Evolutionary conservation across 495 filamentous ascomycete species (phyloP), one percentile per base, ranked within the genome.

Genomic region (Penicillium crystallinum): DNA sequence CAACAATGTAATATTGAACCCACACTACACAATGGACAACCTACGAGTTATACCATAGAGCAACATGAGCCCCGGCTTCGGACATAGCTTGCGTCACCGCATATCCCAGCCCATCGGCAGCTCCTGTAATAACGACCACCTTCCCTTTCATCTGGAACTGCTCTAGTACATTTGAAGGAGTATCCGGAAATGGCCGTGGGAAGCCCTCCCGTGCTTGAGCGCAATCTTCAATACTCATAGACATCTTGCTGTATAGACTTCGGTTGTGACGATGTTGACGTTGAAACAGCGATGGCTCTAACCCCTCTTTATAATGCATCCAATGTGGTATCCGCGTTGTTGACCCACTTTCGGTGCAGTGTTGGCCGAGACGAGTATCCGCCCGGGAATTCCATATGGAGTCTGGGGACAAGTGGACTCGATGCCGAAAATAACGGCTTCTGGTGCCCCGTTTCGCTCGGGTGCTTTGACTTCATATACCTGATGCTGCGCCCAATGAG

Each of bases 221-320:
- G 40, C 67, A 64, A 37, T 80, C 75, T 18, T 66, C 49, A 18
- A 69, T 54, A 43, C 55, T 58, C 76, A 80, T 78, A 52, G 77
- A 80, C 77, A 80, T 80, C 10, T 63, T 71, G 61, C 7, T 49
- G 6, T 9, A 7, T 9, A 3, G 8, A 30, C n/a, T 33, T 14
- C 4, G 10, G 25, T 10, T 9, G 11, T 37, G 34, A 11, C 38
- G 5, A 25, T 44, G 23, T 38, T 27, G 3, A 19, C 36, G 8
- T 31, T 31, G 35, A 17, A 30, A 30, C 34, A 14, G 6, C 3
- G 10, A 30, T 19, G n/a, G 31, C n/a, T 3, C 12, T 10, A 48
- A 35, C n/a, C 23, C 35, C 27, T 49, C 34, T 23, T 40, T 49
- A 21, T 39, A 49, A 31, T 33, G 34, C 10, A 10, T 18, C 21